Percentiles rank a stretch among this genome's conserved stretches.
Evolutionary conservation across 495 filamentous ascomycete genomes (phyloP).

Genomic region (Beverwykella pulmonaria): DNA sequence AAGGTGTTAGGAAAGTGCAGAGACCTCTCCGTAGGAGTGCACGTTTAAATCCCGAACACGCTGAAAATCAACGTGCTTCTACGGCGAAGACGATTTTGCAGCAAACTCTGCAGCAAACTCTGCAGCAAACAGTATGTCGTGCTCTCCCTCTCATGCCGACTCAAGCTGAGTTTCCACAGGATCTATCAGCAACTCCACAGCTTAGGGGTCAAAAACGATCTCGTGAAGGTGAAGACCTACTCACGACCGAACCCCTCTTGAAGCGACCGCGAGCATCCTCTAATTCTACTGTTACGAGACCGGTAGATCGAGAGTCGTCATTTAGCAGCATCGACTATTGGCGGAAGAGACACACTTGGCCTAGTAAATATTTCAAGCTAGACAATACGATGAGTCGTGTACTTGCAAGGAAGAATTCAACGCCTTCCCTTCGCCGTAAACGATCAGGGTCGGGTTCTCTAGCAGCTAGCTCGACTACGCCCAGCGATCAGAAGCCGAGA

Average conservation of each 20-base stretch:
- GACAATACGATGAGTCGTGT: slow-evolving; percentile 6
- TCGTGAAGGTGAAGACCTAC: slow-evolving; percentile 15
- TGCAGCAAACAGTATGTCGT: slow-evolving; percentile 19
- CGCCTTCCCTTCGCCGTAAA: slow-evolving; percentile 44
- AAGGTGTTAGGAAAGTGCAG: slow-evolving; percentile 11
- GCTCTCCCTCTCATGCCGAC: slow-evolving; percentile 9
- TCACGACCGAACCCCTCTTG: slow-evolving; percentile 2
- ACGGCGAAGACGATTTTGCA: too few species aligned
- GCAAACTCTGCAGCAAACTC: too few species aligned
- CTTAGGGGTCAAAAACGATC: slow-evolving; percentile 23
- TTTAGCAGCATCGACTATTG: slow-evolving; percentile 11
- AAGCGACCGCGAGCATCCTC: slow-evolving; percentile 28
- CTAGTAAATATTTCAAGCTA: background rate
- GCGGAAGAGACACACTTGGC: slow-evolving; percentile 9
- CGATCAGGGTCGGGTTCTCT: slow-evolving; percentile 41
- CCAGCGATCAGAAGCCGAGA: slow-evolving; percentile 49
- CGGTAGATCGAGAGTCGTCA: background rate
- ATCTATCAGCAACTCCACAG: slow-evolving; percentile 11
- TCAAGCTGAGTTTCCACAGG: slow-evolving; percentile 19
- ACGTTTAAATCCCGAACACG: slow-evolving; percentile 8
- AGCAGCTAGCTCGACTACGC: slow-evolving; percentile 41
- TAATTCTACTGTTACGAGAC: slow-evolving; percentile 3
- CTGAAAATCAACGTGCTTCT: background rate
- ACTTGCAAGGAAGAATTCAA: slow-evolving; percentile 45
- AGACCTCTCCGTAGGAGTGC: slow-evolving; percentile 24